Evolutionary conservation across 1,139 yeast genomes (phyloP), one percentile per base, ranked within the genome.

Genomic region (Hyphopichia burtonii): DNA sequence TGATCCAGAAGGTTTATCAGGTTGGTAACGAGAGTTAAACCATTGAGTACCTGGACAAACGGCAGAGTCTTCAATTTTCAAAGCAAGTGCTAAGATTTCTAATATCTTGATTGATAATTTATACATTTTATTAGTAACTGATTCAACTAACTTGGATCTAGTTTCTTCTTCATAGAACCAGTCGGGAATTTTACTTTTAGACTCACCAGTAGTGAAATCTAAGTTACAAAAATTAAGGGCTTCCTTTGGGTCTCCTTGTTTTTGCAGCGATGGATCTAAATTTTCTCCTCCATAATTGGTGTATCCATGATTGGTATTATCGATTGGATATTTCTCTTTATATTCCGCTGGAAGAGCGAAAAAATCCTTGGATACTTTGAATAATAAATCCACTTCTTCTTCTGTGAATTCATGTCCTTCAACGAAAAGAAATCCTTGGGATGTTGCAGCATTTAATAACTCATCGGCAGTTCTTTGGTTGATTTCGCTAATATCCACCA

Each of bases 321-420:
- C 75, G 28, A 84, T 80, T 3, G 74, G 61, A 41, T 65, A 72
- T 46, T 73, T 51, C 11, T 50, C 44, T 57, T 86, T 86, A 41
- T 72, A 75, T 2, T 66, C 75, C 3, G 49, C 43, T 0, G 87
- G 81, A 34, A 76, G 62, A 3, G 67, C 66, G 51, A 86, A 86
- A 56, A 80, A 85, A 18, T 69, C 58, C 44, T 71, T 65, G n/a
- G 89, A 79, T 39, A 81, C 50, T 10, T 55, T 59, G 52, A 86
- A 85, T 34, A 81, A 61, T 2, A 58, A 57, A 41, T 78, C 77
- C 7, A 85, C 84, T 47, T 83, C 90, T 4, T 63, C 59, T 44
- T 74, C 75, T 0, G 79, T 63, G 55, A 86, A 82, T 7, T 76
- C 83, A 48, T 86, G 88, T 8, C 93, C 91, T 52, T 84, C 87